Evolutionary conservation across 345 rosid species (phyloP).

Genomic region (Camelina neglecta): DNA sequence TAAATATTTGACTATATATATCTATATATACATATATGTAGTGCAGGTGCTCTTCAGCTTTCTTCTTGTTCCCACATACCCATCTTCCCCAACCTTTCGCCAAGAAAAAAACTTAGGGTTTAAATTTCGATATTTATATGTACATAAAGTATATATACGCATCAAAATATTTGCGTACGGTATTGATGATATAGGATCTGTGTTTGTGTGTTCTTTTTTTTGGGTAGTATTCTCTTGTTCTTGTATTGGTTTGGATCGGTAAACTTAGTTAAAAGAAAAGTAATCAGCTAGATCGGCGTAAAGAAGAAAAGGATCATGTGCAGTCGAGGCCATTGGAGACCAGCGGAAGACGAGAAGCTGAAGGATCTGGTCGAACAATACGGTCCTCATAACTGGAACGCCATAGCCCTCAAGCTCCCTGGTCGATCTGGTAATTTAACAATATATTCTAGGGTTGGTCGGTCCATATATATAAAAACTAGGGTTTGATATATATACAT

Average conservation of each 20-base stretch:
- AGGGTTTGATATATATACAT: constrained; percentile 23
- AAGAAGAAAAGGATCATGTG: constrained; percentile 53
- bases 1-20: background rate
- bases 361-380: constrained; percentile 64
- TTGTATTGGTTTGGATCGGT: constrained; percentile 1
- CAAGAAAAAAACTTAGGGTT: constrained; percentile 34
- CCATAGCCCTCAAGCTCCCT: constrained; percentile 74
- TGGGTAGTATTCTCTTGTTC: background rate
- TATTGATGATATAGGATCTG: constrained; percentile 27
- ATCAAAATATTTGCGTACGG: background rate
- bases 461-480: constrained; percentile 19
- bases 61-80: constrained; percentile 47
- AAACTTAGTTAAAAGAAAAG: background rate
- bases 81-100: constrained; percentile 44
- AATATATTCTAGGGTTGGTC: constrained; percentile 3
- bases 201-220: background rate
- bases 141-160: constrained; percentile 2
- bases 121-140: background rate
- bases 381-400: constrained; percentile 89
- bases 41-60: constrained; percentile 47
- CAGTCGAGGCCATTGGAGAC: constrained; percentile 80
- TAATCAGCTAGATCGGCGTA: constrained; percentile 19
- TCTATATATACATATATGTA: constrained; percentile 7
- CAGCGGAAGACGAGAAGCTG: constrained; percentile 75
- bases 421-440: constrained; percentile 64